These are phyloP conservation scores for Castanea mollissima DNA, from an alignment of 306 rosid species.

Conservation along the genomic window DNA sequence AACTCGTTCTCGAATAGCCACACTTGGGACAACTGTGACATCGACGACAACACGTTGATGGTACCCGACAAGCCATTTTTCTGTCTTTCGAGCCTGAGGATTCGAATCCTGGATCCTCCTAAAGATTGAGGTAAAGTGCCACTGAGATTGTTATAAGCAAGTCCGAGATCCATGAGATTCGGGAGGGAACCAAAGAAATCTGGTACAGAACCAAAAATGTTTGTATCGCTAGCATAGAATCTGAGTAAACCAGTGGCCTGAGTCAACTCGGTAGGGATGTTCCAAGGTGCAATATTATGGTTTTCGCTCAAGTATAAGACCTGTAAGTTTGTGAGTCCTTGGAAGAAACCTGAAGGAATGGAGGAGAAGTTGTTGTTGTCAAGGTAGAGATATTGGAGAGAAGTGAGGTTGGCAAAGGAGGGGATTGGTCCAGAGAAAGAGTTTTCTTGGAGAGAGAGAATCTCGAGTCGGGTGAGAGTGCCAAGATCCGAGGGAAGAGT, in stretches of 20 bases:
- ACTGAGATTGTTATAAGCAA: conserved; percentile 46
- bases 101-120: conserved; percentile 39
- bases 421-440: too few species aligned
- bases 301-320: conserved; percentile 41
- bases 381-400: too few species aligned
- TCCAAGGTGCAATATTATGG: conserved; percentile 38
- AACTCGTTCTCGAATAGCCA: conserved; percentile 75
- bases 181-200: conserved; percentile 48
- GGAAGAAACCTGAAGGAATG: too few species aligned
- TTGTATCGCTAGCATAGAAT: conserved; percentile 39
- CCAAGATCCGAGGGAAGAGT: too few species aligned
- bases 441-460: too few species aligned
- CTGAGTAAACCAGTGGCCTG: conserved; percentile 32
- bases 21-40: conserved; percentile 52
- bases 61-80: conserved; percentile 54
- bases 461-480: too few species aligned
- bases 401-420: too few species aligned
- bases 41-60: conserved; percentile 44
- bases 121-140: conserved; percentile 58
- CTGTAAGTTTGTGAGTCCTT: conserved; percentile 44
- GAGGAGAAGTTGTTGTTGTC: too few species aligned
- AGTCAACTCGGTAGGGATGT: conserved; percentile 45
- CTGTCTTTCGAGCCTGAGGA: conserved; percentile 73
- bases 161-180: conserved; percentile 40
- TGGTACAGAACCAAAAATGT: conserved; percentile 48